Evolutionary conservation across 2,329 filamentous ascomycete genomes (phyloP).

Genomic region (Tolypocladium tundrense): DNA sequence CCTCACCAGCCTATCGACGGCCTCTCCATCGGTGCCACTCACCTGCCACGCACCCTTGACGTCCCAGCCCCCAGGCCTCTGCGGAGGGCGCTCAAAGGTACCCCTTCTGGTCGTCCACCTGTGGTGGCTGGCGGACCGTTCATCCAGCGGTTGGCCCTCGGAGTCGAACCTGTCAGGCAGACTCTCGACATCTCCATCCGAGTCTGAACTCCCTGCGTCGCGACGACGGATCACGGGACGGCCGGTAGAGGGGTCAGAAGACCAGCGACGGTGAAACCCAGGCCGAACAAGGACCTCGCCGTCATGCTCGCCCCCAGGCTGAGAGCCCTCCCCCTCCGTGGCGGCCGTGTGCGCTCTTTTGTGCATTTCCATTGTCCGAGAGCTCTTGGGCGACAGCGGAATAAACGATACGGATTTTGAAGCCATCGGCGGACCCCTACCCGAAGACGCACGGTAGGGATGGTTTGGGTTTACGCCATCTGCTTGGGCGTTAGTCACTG

Average conservation of each 20-base stretch:
- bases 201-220: conserved; percentile 11
- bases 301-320: conserved; percentile 5
- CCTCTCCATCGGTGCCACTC: conserved; percentile 29
- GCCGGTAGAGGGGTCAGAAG: conserved; percentile 24
- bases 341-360: conserved; percentile 22
- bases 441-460: background rate
- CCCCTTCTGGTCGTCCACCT: conserved; percentile 27
- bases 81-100: conserved; percentile 29
- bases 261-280: conserved; percentile 13
- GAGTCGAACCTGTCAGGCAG: conserved; percentile 38
- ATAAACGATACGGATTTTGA: conserved; percentile 35
- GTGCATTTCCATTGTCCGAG: conserved; percentile 32
- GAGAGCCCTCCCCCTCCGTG: conserved; percentile 7
- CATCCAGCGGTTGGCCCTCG: conserved; percentile 29
- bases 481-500: conserved; percentile 14
- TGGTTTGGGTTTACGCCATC: conserved; percentile 16
- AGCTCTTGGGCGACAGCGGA: conserved; percentile 39
- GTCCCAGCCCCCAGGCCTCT: conserved; percentile 21
- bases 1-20: conserved; percentile 24
- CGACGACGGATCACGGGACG: conserved; percentile 15
- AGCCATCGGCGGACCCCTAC: background rate
- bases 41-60: conserved; percentile 34
- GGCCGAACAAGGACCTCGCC: conserved; percentile 10
- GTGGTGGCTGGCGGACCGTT: conserved; percentile 6
- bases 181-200: conserved; percentile 29